Evolutionary conservation across 164 flowering plant species (phyloP).

Genomic region (Kingdonia uniflora): DNA sequence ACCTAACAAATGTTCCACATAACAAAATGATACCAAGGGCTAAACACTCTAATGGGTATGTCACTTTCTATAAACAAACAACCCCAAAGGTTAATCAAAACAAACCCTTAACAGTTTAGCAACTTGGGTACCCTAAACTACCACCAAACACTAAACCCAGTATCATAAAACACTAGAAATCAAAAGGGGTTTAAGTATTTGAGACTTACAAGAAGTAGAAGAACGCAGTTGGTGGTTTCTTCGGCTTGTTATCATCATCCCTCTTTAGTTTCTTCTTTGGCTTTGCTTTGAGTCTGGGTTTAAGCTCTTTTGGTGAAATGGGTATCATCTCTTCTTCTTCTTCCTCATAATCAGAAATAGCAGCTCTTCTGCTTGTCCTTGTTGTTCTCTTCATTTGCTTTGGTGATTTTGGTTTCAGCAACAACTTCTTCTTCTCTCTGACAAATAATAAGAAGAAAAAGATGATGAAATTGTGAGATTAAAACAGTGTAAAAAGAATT

Average conservation of each 20-base stretch:
- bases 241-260: slow-evolving; percentile 54
- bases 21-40: too few relatives aligned
- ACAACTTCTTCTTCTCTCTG: slow-evolving; percentile 22
- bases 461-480: too few relatives aligned
- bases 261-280: slow-evolving; percentile 28
- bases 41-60: too few relatives aligned
- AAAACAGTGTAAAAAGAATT: too few relatives aligned
- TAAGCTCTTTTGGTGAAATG: slow-evolving; percentile 17
- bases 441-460: neutral
- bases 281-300: slow-evolving; percentile 18
- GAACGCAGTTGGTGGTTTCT: slow-evolving; percentile 93
- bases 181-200: neutral
- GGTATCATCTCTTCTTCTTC: slow-evolving; percentile 9
- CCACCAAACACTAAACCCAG: too few relatives aligned
- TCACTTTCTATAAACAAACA: too few relatives aligned
- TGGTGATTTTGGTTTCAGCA: slow-evolving; percentile 17
- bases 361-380: slow-evolving; percentile 10
- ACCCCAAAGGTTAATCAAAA: too few relatives aligned
- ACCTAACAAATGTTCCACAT: too few relatives aligned
- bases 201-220: slow-evolving; percentile 67
- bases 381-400: slow-evolving; percentile 18
- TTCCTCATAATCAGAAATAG: slow-evolving; percentile 1
- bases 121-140: too few relatives aligned
- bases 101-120: too few relatives aligned
- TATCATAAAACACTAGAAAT: too few relatives aligned